Evolutionary conservation across 345 rosid species (phyloP).

Genomic region (Brassica juncea): DNA sequence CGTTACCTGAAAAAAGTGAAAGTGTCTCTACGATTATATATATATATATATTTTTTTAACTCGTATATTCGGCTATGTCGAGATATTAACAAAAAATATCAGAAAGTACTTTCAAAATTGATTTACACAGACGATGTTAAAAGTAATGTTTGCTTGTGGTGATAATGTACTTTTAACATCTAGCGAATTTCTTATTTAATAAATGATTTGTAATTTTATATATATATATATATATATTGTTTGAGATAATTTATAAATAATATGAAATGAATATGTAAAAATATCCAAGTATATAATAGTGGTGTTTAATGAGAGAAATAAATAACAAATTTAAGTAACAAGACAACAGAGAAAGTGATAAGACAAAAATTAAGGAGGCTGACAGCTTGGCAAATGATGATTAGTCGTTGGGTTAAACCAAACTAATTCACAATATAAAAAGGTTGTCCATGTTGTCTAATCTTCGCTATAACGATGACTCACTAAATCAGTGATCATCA

Average conservation of each 20-base stretch:
- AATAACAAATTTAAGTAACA: not conserved
- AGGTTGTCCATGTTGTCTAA: not conserved
- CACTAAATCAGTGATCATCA: constrained; percentile 5
- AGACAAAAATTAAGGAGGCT: not conserved
- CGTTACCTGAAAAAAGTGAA: too few species aligned
- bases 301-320: not conserved
- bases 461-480: constrained; percentile 22
- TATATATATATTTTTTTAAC: too few species aligned
- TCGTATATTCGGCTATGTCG: not conserved
- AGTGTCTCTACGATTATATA: too few species aligned
- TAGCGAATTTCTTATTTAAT: not conserved
- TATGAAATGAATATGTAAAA: not conserved
- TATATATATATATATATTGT: not conserved
- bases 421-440: not conserved
- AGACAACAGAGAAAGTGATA: not conserved
- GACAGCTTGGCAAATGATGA: constrained; percentile 28
- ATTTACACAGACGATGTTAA: not conserved
- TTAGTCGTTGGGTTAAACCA: constrained; percentile 27
- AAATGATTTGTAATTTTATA: not conserved
- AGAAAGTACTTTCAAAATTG: not conserved
- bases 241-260: not conserved
- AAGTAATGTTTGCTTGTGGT: not conserved
- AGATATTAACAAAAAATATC: not conserved
- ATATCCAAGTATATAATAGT: not conserved
- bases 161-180: not conserved